phyloP scores from a whole-genome alignment of 257 asterid species.

The Nicotiana sylvestris region DNA sequence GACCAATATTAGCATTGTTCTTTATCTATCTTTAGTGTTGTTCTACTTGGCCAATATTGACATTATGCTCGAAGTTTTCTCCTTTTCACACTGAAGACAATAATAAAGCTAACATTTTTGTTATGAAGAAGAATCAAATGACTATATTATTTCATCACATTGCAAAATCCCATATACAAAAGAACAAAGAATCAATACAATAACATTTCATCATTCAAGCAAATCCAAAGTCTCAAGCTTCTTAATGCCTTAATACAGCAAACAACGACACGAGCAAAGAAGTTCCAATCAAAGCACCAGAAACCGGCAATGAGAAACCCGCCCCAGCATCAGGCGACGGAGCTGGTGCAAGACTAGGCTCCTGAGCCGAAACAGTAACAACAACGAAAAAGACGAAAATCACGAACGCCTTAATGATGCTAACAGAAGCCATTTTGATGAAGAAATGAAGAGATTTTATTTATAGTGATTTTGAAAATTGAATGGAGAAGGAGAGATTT shows the following conservation, averaged over 20 bases:
- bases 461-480: not conserved
- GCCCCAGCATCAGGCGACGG: not conserved
- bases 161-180: not conserved
- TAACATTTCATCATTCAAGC: too few species aligned
- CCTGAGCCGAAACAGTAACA: conserved; percentile 35
- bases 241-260: conserved; percentile 1
- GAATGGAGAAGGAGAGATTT: not conserved
- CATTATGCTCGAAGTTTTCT: too few species aligned
- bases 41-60: too few species aligned
- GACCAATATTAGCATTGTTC: not conserved
- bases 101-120: too few species aligned
- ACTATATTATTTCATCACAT: too few species aligned
- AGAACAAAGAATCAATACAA: not conserved
- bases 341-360: conserved; percentile 23
- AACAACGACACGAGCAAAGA: not conserved
- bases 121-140: not conserved
- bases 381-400: conserved; percentile 27
- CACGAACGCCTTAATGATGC: conserved; percentile 24
- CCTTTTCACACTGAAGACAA: not conserved
- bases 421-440: conserved; percentile 42
- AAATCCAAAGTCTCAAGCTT: too few species aligned
- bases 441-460: not conserved
- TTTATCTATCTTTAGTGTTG: too few species aligned
- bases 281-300: conserved; percentile 3
- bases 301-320: not conserved